Evolutionary conservation across 192 early-diverging fungal species (phyloP).

Genomic region (Coemansia sp.): DNA sequence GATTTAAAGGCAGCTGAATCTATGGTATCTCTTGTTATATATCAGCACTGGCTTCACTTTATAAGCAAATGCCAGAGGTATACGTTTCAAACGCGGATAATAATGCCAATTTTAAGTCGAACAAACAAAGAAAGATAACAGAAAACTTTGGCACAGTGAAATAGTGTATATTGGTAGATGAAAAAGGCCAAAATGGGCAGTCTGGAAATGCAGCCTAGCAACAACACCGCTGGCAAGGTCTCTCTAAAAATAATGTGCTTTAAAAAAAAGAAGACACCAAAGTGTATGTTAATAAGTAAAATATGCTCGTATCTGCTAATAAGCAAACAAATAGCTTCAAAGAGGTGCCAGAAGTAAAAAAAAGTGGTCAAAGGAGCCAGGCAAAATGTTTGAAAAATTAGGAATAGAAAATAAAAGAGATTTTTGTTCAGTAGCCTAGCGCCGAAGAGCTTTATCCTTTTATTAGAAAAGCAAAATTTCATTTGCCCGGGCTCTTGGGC

Average conservation of each 20-base stretch:
- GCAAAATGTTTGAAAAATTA: background rate
- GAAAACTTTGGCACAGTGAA: background rate
- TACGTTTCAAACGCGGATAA: background rate
- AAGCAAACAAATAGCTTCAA: background rate
- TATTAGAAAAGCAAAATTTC: conserved; percentile 22
- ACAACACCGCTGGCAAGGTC: background rate
- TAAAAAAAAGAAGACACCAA: background rate
- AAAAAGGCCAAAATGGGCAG: background rate
- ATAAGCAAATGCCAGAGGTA: background rate
- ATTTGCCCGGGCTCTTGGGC: conserved; percentile 39
- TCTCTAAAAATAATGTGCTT: background rate
- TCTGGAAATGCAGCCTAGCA: background rate
- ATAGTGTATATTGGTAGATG: conserved; percentile 10
- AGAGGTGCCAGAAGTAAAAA: background rate
- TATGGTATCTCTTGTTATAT: background rate
- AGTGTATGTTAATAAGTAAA: background rate
- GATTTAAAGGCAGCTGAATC: background rate
- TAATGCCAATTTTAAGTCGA: background rate
- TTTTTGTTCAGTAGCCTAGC: background rate
- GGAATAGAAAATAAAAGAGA: background rate
- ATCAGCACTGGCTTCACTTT: background rate
- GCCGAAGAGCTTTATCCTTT: conserved; percentile 23
- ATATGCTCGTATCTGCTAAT: background rate
- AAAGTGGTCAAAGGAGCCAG: background rate
- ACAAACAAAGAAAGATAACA: background rate